Percentiles rank a stretch among this genome's conserved stretches.
Evolutionary conservation across 768 basidiomycete genomes (phyloP).

Genomic region (Tulasnella calospora): DNA sequence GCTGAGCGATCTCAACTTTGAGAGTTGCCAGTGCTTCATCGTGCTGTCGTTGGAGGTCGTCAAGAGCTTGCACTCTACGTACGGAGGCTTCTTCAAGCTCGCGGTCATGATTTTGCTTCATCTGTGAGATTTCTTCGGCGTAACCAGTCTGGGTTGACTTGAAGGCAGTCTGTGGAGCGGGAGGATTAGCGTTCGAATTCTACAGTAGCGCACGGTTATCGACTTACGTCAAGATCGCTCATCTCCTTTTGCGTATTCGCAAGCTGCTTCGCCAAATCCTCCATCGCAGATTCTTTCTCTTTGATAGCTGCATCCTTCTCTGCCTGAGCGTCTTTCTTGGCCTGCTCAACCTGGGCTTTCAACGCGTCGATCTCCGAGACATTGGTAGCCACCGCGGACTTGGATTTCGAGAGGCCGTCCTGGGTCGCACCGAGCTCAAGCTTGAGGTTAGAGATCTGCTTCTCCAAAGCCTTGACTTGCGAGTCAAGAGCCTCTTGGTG

Average conservation of each 20-base stretch:
- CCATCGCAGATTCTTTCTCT: conserved; percentile 54
- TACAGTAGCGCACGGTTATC: not conserved
- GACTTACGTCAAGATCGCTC: conserved; percentile 18
- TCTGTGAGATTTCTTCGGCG: conserved; percentile 40
- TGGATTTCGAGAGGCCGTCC: conserved; percentile 75
- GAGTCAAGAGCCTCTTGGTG: conserved; percentile 58
- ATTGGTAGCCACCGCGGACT: conserved; percentile 53
- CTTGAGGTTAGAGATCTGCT: conserved; percentile 55
- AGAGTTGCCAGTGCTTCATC: conserved; percentile 59
- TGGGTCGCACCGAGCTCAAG: conserved; percentile 79
- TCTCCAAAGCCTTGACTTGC: conserved; percentile 54
- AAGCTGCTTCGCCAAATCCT: conserved; percentile 50
- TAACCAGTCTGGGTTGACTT: conserved; percentile 65
- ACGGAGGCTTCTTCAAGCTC: conserved; percentile 75
- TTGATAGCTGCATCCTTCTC: conserved; percentile 39
- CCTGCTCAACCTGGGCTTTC: conserved; percentile 60
- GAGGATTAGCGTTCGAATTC: not conserved
- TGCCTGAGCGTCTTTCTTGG: conserved; percentile 42
- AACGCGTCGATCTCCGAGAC: conserved; percentile 54
- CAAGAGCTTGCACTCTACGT: conserved; percentile 63
- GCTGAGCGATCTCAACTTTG: conserved; percentile 57
- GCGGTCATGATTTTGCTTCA: conserved; percentile 60
- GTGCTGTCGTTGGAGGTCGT: conserved; percentile 52
- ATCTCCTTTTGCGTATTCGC: conserved; percentile 24
- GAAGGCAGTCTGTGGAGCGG: conserved; percentile 54